A percentile compares a stretch with the other conserved stretches of the same genome.
Evolutionary conservation across 352 stramenopile genomes (phyloP).

Genomic region (Pelagophyceae sp.): DNA sequence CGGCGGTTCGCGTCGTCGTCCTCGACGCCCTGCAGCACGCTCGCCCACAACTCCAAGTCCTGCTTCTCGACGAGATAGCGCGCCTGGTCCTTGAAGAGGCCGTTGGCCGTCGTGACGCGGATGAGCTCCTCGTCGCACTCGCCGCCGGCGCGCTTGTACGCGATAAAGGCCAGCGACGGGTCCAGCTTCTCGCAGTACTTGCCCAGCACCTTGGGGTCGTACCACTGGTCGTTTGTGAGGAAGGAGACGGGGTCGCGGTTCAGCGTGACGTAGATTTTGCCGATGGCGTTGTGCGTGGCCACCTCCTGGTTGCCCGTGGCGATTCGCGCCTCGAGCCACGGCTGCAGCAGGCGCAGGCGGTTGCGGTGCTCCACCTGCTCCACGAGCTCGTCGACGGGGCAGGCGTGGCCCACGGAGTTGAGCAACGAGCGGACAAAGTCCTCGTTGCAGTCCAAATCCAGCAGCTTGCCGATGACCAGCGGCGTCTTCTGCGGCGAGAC

Average conservation of each 20-base stretch:
- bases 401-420: slow-evolving; percentile 87
- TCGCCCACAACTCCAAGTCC: slow-evolving; percentile 96
- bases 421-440: slow-evolving; percentile 99
- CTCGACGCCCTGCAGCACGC: slow-evolving; percentile 75
- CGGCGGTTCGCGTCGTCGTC: slow-evolving; percentile 77
- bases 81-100: slow-evolving; percentile 97
- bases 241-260: slow-evolving; percentile 99
- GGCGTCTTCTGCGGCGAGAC: slow-evolving; percentile 95
- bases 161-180: slow-evolving; percentile 94
- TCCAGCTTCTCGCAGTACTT: slow-evolving; percentile 99
- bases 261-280: slow-evolving; percentile 99
- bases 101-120: slow-evolving; percentile 94
- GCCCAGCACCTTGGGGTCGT: slow-evolving; percentile 96
- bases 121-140: slow-evolving; percentile 99
- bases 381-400: slow-evolving; percentile 94
- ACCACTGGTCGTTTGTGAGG: slow-evolving; percentile 99
- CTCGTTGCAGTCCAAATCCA: slow-evolving; percentile 95
- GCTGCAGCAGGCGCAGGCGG: slow-evolving; percentile 93
- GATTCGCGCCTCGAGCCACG: slow-evolving; percentile 97
- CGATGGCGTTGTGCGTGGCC: slow-evolving; percentile 97
- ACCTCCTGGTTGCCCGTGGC: slow-evolving; percentile 96
- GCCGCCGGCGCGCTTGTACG: slow-evolving; percentile 95
- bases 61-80: slow-evolving; percentile 98
- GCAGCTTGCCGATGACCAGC: slow-evolving; percentile 78
- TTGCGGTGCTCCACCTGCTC: slow-evolving; percentile 98